A percentile compares a stretch with the other conserved stretches of the same genome.
Conservation (phyloP, 2,329 filamentous ascomycete species). For the Remersonia thermophila region DNA sequence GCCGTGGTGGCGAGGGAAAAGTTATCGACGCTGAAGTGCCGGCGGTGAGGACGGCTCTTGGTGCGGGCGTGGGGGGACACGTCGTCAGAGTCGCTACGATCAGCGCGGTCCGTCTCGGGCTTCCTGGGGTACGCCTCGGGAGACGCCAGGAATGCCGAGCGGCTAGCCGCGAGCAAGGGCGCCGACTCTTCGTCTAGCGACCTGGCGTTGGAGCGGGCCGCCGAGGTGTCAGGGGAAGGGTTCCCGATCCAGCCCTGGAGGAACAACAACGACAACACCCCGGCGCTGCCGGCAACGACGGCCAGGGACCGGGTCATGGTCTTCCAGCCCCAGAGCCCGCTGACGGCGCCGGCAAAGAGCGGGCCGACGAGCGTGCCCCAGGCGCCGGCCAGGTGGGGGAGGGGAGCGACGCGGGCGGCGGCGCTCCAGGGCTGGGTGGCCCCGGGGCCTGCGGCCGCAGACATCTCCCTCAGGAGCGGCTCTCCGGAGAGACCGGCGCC, state of each 20-base stretch:
- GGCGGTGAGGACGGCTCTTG: conserved; percentile 10
- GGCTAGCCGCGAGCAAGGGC: conserved; percentile 9
- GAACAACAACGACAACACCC: conserved; percentile 11
- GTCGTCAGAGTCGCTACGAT: conserved; percentile 5
- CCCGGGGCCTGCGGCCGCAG: not conserved
- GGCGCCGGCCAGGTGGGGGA: conserved; percentile 11
- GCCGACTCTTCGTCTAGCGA: conserved; percentile 13
- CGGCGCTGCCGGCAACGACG: conserved; percentile 6
- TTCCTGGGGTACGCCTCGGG: not conserved
- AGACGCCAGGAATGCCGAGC: not conserved
- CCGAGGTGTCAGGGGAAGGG: not conserved
- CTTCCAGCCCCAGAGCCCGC: conserved; percentile 13
- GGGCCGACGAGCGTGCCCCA: conserved; percentile 16
- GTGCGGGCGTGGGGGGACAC: conserved; percentile 3
- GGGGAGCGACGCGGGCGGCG: conserved; percentile 7
- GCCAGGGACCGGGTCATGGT: conserved; percentile 10
- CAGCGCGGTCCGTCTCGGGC: conserved; percentile 1
- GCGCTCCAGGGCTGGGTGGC: conserved; percentile 5
- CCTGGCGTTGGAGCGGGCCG: not conserved
- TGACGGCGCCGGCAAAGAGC: conserved; percentile 11
- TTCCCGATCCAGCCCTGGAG: conserved; percentile 16
- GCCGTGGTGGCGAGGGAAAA: conserved; percentile 14
- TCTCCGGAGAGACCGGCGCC: conserved; percentile 14
- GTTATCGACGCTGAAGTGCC: conserved; percentile 18
- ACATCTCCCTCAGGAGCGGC: conserved; percentile 13